Conservation (phyloP, 106 monocot genomes). For the Xerophyta viscosa region DNA sequence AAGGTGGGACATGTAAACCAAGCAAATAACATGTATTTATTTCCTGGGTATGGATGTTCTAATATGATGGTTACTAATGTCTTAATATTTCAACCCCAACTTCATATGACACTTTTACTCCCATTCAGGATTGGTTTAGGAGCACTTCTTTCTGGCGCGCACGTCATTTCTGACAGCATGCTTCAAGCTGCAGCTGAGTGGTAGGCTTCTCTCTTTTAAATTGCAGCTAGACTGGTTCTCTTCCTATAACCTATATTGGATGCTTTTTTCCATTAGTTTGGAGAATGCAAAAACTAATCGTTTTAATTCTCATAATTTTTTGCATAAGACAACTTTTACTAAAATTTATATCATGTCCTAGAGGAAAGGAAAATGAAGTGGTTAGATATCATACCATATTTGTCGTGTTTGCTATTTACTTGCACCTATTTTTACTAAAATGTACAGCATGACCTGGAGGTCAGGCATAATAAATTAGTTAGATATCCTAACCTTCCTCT, state of each 20-base stretch:
- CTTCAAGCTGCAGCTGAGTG: conserved; percentile 96
- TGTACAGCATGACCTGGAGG: no score
- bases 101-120: background rate
- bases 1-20: conserved; percentile 85
- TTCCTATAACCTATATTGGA: no score
- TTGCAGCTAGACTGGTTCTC: no score
- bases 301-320: background rate
- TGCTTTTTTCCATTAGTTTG: background rate
- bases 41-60: conserved; percentile 90
- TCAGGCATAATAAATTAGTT: no score
- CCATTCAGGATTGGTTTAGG: conserved; percentile 88
- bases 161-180: conserved; percentile 84
- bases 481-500: no score
- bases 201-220: conserved; percentile 23
- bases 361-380: no score
- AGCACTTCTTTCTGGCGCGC: conserved; percentile 95
- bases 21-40: conserved; percentile 99
- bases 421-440: no score
- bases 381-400: no score
- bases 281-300: background rate
- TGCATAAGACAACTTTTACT: no score
- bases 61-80: no score
- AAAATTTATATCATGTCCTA: no score
- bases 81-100: conserved; percentile 4
- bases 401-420: no score